Evolutionary conservation across 169 alveolate species (phyloP), one percentile per base, ranked within the genome.

Genomic region (Plasmodium blacklocki): DNA sequence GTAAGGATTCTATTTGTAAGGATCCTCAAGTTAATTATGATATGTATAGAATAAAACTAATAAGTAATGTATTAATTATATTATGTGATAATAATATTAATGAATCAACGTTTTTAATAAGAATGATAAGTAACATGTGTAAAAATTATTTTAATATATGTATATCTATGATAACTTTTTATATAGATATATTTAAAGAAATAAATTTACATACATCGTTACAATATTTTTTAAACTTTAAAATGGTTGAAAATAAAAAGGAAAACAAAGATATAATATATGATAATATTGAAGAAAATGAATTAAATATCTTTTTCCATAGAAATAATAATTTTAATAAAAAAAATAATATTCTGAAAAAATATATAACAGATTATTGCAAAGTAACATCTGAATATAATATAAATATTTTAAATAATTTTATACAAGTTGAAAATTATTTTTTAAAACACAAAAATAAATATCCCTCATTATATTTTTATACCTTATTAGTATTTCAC

Each of bases 11-110:
- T 2, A 18, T 18, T 8, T 26, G 29, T 12, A 43, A 67, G 45
- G 23, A 1, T n/a, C 59, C 43, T 19, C 2, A 4, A 47, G 19
- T 23, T 49, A 59, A 21, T 5, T n/a, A 14, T 15, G 88, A 74
- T 12, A 74, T 43, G 59, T 5, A 32, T 32, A 32, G 45, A 5
- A 68, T 32, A 32, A 80, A 80, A 80, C 29, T 80, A 0, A 15
- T 80, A 26, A 80, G 54, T 52, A 50, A 29, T 7, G n/a, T 80
- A 7, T 71, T 80, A 19, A 43, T 68, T 32, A 15, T 67, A 21
- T 50, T 80, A 62, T 66, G 90, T 21, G 90, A 80, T 56, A 70
- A 47, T 56, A 63, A 52, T 4, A 80, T 80, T 3, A 80, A 80
- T 56, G 90, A 80, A 71, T 54, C 67, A 6, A 80, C 62, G 2